Base-by-base conservation (phyloP, 2,329 filamentous ascomycete genomes). In the Clarireedia hainanense region DNA sequence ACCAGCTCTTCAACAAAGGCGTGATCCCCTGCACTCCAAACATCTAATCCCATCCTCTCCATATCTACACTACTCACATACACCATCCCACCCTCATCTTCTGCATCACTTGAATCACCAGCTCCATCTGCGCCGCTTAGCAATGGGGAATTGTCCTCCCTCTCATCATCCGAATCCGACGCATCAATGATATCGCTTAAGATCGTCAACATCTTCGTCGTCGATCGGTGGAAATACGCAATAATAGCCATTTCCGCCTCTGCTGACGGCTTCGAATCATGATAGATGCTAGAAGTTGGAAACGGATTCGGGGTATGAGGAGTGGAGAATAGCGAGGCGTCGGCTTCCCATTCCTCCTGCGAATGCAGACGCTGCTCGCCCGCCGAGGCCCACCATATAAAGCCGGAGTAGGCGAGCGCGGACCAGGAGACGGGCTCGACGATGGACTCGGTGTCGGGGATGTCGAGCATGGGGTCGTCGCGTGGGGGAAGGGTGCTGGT, bases 341-440 rank as follows among this genome's bases (percentile, higher is more conserved):
- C 83, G 47, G 75, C 47, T 73, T 76, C 49, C 72, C 83, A 80
- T 61, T 85, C 82, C 20, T 80, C 76, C 60, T 84, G 79, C 52
- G 82, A 80, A 50, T 80, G 76, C 17, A 79, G 76, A 6, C 80
- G 74, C 69, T 86, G 81, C 71, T 94, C 89, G 57, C 88, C 89
- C 0, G 89, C 88, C 15, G 85, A 89, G 2, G 89, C 88, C 89
- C 89, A 94, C 89, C 89, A 94, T 80, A 92, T 89, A 74, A 92
- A 91, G 24, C 86, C 85, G 54, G 81, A 83, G 71, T 92, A 94
- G 5, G 89, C 89, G 26, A 92, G 79, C 1, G 86, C 83, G 0
- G 86, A 78, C 89, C 84, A 88, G 43, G 79, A 84, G 42, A 79
- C 69, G 1, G 84, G 83, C 65, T 88, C 84, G 27, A 84, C 74